Base-by-base conservation (phyloP, 2,329 filamentous ascomycete genomes). In the Diplodia sapinea region DNA sequence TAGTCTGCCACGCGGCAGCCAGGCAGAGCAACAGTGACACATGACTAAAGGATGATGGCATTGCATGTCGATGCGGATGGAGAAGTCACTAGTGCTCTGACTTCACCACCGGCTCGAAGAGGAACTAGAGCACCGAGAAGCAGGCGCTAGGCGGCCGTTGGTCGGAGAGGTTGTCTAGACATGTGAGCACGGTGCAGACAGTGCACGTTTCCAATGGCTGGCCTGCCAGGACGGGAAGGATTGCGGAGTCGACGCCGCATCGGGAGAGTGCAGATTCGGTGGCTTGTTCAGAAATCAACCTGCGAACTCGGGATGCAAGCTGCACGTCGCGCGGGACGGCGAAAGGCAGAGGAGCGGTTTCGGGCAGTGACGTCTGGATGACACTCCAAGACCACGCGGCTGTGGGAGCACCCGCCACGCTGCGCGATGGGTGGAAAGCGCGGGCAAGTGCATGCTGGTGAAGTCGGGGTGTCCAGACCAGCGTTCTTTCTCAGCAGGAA, bases 21-120 rank as follows among this genome's bases (percentile, higher is more conserved):
- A 23, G 5, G 23, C 6, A 9, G 17, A 12, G 13, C 7, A 31
- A 26, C 57, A 31, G 20, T 13, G 54, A 31, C 26, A 43, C 38
- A 65, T 65, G 36, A 65, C 62, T 47, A 9, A n/a, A 47, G 15
- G 40, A 59, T 66, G 64, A 66, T 66, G 64, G 40, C 29, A 55
- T 36, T n/a, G 40, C 20, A 36, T 36, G 33, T 33, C 31, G 31
- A 7, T 33, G 31, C 36, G 11, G 13, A 31, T 49, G 52, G 31
- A 47, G 9, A 59, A 40, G 31, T 2, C 3, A 7, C 26, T 47
- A 51, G 23, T 47, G 54, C n/a, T 40, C 52, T 66, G 64, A 66
- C 64, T 66, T 66, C 52, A 66, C 55, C 29, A 59, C 13, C 54
- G 31, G 38, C 64, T 52, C 40, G 54, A 66, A 59, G 15, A 47